Evolutionary conservation across 495 filamentous ascomycete species (phyloP), one percentile per base, ranked within the genome.

Genomic region (Hypomontagnella monticulosa): DNA sequence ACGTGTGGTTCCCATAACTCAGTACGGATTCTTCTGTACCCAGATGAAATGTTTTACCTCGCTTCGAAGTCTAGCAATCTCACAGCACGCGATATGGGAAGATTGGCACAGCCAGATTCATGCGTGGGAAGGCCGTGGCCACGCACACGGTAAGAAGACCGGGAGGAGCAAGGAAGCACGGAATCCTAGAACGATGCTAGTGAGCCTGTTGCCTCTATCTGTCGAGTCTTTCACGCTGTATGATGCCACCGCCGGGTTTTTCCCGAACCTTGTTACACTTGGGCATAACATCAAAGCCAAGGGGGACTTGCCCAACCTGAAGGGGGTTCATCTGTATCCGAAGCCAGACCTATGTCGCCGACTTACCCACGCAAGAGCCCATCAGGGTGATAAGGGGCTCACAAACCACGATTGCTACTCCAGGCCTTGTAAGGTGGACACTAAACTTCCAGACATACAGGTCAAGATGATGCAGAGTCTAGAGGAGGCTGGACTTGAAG

Each of bases 161-260:
- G 2, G 2, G 23, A 27, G 2, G 23, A 27, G 23, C 23, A 51
- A 15, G 4, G 23, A 0, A 15, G 10, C 0, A 6, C 12, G 10
- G 1, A 1, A n/a, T n/a, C 0, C 46, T 12, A 6, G 4, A 19
- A 9, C 4, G 8, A 41, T 41, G 8, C 33, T 66, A 0, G 18
- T 59, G 9, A 5, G 43, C 1, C 5, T 55, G 0, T n/a, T 60
- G 10, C 55, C 55, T 0, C 0, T 9, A 0, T 30, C 14, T 3
- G n/a, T 66, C 55, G 43, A 49, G 41, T 34, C 27, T 4, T 55
- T 66, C 42, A 11, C 48, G 2, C 42, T 66, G 1, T 15, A n/a
- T 7, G 62, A 66, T 9, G 16, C 55, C 55, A 60, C 62, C 8
- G 0, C 16, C 11, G 37, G 27, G 3, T 60, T 66, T 42, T 7